Conservation (phyloP, 2,329 filamentous ascomycete genomes). For the Dothidotthia symphoricarpi region DNA sequence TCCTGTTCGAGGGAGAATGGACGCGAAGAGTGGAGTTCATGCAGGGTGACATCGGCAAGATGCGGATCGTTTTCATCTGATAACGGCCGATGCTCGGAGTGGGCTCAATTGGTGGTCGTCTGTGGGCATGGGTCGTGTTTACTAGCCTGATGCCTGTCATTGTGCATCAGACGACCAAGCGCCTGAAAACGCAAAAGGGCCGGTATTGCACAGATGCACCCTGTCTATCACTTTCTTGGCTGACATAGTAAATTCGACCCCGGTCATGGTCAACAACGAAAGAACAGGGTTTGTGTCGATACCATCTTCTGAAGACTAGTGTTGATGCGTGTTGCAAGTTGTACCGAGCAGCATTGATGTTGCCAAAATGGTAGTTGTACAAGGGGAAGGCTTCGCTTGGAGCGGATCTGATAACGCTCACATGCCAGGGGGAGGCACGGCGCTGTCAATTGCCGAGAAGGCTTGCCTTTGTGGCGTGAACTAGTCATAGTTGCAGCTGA, state of each 20-base stretch:
- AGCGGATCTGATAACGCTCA: conserved; percentile 26
- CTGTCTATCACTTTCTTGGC: too few species aligned
- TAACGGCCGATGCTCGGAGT: conserved; percentile 32
- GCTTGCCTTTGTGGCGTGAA: conserved; percentile 6
- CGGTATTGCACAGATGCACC: too few species aligned
- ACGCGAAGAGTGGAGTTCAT: conserved; percentile 8
- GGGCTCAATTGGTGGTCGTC: neutral
- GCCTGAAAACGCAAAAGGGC: too few species aligned
- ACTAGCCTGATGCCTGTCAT: conserved; percentile 1
- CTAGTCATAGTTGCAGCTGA: neutral
- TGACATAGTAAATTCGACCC: too few species aligned
- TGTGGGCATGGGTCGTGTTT: neutral
- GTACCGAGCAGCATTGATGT: too few species aligned
- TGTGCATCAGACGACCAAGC: neutral
- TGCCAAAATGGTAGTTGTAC: too few species aligned
- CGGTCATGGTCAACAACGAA: too few species aligned
- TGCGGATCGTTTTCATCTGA: conserved; percentile 29
- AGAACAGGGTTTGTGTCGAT: neutral
- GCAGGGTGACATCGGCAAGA: conserved; percentile 24
- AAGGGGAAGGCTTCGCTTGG: conserved; percentile 16
- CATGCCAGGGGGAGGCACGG: conserved; percentile 12
- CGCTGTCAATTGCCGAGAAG: neutral
- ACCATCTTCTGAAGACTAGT: too few species aligned
- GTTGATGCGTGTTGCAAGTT: too few species aligned
- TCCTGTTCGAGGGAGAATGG: conserved; percentile 14